Evolutionary conservation across 2,329 filamentous ascomycete species (phyloP), one percentile per base, ranked within the genome.

Genomic region (Macrophomina tecta): DNA sequence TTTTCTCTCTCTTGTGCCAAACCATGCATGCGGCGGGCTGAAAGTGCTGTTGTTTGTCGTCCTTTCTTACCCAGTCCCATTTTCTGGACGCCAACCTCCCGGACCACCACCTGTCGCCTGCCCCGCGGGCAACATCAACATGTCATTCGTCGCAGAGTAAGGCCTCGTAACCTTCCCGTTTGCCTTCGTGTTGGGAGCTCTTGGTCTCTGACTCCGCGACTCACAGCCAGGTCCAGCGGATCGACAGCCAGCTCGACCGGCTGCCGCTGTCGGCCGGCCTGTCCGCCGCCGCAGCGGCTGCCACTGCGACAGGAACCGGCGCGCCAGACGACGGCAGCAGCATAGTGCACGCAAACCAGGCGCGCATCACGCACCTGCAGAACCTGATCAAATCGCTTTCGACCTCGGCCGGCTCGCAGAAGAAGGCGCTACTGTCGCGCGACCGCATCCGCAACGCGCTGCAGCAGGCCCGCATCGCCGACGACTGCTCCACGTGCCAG

Each of bases 321-420:
- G 49, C 49, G 16, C 12, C 34, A 28, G 52, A 55, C 2, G 18
- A 34, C 2, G 52, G 52, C 23, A 23, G 23, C 23, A 23, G 23
- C 9, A 14, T 46, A 11, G 46, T 32, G 18, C 45, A 53, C 66
- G 77, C 76, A 66, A 73, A 77, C 63, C 71, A 68, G 81, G 87
- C 62, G 80, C 90, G 71, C 80, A 87, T 76, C 63, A 69, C 74
- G 3, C 83, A 89, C 64, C 81, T 96, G 46, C 85, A 93, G 70
- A 82, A 81, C 67, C 86, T 93, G 65, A 87, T 92, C 73, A 90
- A 90, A 77, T 83, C 87, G 2, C 80, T 97, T 14, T 94, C 91
- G 36, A 55, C 52, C 23, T 87, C 52, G 42, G 42, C 90, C 88
- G 2, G 87, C 90, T 0, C 88, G 2, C 87, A 89, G 5, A 84